Conservation (phyloP, 2,329 filamentous ascomycete genomes). For the Trichoderma atrobrunneum region DNA sequence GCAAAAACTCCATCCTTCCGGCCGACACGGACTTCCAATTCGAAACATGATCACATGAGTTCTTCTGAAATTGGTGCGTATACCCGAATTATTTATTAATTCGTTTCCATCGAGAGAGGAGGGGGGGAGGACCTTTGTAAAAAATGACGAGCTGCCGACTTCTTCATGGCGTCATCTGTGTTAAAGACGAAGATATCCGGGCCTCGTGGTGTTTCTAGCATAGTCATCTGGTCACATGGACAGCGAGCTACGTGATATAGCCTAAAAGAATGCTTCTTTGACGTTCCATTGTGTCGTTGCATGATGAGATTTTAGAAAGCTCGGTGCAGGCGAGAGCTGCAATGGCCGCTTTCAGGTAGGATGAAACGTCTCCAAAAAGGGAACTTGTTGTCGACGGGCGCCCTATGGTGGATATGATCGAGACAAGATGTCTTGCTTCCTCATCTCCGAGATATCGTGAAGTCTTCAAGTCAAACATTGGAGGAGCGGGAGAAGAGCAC, state of each 20-base stretch:
- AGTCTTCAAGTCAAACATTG: not conserved
- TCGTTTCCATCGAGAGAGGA: no score
- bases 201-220: not conserved
- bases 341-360: not conserved
- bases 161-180: conserved; percentile 1
- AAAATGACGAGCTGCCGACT: conserved; percentile 9
- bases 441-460: not conserved
- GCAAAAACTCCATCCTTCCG: not conserved
- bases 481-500: not conserved
- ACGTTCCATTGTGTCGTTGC: not conserved
- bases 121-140: not conserved
- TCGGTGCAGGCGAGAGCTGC: not conserved
- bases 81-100: not conserved
- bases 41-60: conserved; percentile 8
- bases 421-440: not conserved
- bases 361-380: not conserved
- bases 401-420: not conserved
- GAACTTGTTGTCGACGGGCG: not conserved
- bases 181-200: not conserved
- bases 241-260: not conserved
- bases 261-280: not conserved
- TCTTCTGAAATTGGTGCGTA: not conserved
- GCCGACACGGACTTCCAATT: not conserved
- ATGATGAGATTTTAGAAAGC: not conserved
- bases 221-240: not conserved